Base-by-base conservation (phyloP, 495 filamentous ascomycete genomes). In the Xylaria sp. region DNA sequence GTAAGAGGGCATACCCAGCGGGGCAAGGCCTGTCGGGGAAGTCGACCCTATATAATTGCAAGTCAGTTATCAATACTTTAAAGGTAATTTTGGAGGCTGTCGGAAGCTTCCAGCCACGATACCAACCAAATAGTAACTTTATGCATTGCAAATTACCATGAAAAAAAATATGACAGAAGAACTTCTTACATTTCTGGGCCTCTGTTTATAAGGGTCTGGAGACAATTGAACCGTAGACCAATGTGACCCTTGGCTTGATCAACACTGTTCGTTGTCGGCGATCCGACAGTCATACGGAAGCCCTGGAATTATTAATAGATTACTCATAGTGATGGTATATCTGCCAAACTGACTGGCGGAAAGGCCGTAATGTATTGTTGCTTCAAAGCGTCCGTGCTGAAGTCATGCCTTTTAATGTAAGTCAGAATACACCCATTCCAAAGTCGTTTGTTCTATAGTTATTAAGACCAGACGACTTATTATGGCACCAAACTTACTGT, bases 251-350 rank as follows among this genome's bases (percentile, higher is more conserved):
- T 73, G 57, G 73, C 74, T 17, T 84, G 66, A 7, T 78, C 72
- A 17, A 77, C 61, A 21, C 66, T 71, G 52, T 61, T 77, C 17
- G 76, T 80, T 43, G 81, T 76, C 50, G 85, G 83, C 73, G 69
- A 82, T 72, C 85, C 85, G 65, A 87, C 83, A 1, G 83, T 83
- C 85, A 87, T 87, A 64, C 85, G 85, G 82, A 87, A 87, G 46
- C 85, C 85, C 85, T 87, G 62, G 17, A 5, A 66, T 53, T 1
- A 40, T 66, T 48, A n/a, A n/a, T n/a, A 64, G 63, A 52, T 26
- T 46, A 40, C 31, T 17, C 4, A 66, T 33, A 8, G 44, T 63
- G 15, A 46, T 24, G 58, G 57, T 41, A 33, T 7, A 29, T 40
- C n/a, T 41, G 33, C 21, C 7, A 29, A 6, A 79, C 82, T 65